phyloP scores from a whole-genome alignment of 306 rosid genomes.

The Oxytropis ochrocephala region DNA sequence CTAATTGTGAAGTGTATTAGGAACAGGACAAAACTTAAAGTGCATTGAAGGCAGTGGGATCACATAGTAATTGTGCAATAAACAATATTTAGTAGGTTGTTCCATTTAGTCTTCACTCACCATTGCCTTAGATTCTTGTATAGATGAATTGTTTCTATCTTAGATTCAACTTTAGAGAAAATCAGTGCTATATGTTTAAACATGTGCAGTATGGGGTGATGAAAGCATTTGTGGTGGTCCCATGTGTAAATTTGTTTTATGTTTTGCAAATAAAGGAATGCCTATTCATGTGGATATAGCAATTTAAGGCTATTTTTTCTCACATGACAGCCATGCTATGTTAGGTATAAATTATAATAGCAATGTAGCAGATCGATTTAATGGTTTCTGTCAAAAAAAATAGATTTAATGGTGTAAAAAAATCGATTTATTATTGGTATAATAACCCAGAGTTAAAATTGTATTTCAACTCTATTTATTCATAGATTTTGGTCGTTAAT shows the following conservation, averaged over 20 bases:
- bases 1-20: constrained; percentile 22
- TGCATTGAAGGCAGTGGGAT: constrained; percentile 52
- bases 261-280: constrained; percentile 26
- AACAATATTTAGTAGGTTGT: constrained; percentile 16
- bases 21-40: constrained; percentile 39
- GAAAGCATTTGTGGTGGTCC: constrained; percentile 30
- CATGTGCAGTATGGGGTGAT: not conserved
- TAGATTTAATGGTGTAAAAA: no score
- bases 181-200: not conserved
- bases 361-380: constrained; percentile 17
- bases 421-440: not conserved
- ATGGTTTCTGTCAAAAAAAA: no score
- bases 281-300: constrained; percentile 27
- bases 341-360: constrained; percentile 31
- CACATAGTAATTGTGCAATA: constrained; percentile 37
- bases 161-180: not conserved
- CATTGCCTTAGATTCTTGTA: constrained; percentile 11
- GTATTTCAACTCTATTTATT: not conserved
- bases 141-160: constrained; percentile 6
- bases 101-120: not conserved
- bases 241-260: not conserved
- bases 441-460: not conserved
- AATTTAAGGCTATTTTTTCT: constrained; percentile 10
- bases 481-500: no score
- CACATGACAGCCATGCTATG: constrained; percentile 45